A percentile compares a stretch with the other conserved stretches of the same genome.
Evolutionary conservation across 1,284 basidiomycete genomes (phyloP).

Genomic region (Naganishia sp.): DNA sequence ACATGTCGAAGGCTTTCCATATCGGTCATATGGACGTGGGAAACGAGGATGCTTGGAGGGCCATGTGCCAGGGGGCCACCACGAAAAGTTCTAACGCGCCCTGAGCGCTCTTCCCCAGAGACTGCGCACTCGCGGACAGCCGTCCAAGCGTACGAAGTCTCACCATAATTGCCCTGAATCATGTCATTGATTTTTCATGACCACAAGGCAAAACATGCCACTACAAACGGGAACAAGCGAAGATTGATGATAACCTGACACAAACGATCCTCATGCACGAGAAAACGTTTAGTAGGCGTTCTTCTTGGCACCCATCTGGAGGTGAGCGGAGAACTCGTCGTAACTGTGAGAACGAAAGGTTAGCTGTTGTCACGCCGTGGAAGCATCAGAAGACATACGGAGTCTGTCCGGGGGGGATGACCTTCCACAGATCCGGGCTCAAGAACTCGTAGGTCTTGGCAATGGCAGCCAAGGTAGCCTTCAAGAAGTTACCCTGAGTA

Average conservation of each 20-base stretch:
- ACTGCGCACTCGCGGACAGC: too few species aligned
- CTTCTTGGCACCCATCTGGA: conserved; percentile 78
- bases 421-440: conserved; percentile 95
- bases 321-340: conserved; percentile 89
- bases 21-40: too few species aligned
- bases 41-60: too few species aligned
- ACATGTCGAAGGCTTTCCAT: too few species aligned
- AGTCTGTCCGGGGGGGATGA: conserved; percentile 66
- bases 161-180: conserved; percentile 8
- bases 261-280: conserved; percentile 1
- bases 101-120: too few species aligned
- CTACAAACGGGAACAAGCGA: conserved; percentile 24
- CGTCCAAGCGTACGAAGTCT: too few species aligned
- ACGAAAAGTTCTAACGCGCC: too few species aligned
- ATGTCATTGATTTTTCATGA: conserved; percentile 20
- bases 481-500: conserved; percentile 99
- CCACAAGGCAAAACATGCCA: conserved; percentile 8
- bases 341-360: conserved; percentile 60
- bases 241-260: conserved; percentile 1
- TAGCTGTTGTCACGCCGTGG: background rate
- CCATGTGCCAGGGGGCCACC: too few species aligned
- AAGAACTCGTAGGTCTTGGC: conserved; percentile 96
- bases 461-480: conserved; percentile 96
- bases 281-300: conserved; percentile 63
- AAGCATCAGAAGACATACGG: conserved; percentile 57